Base-by-base conservation (phyloP, 106 monocot species). In the Iris macrosiphon region DNA sequence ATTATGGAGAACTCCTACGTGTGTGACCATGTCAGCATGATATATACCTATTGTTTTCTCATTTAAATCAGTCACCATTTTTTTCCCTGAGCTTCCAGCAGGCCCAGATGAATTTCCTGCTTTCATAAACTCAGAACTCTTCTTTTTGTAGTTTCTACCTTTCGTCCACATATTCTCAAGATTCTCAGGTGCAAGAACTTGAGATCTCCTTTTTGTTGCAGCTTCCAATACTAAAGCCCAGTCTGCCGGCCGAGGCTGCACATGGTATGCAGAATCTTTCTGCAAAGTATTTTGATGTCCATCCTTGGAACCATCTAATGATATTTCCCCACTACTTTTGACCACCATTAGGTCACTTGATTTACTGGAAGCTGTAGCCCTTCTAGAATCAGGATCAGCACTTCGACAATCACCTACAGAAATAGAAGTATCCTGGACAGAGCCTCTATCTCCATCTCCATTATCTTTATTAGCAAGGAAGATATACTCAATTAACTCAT, bases 101-200 rank as follows among this genome's bases (percentile, higher is more conserved):
- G 50, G 14, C 2, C 34, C 43, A 47, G 55, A 53, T 27, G 61
- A 32, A 38, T 33, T 10, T 11, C 56, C 72, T 38, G 59, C 56
- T 70, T 83, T 81, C 10, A 46, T 16, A 31, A 75, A 40, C 24
- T 68, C 60, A 14, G 65, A 76, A 57, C 54, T 67, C 49, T 87
- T 98, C 70, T 87, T 98, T 59, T 84, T 64, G 70, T 98, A 98
- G 70, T 98, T 86, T 80, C 83, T 86, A 53, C 98, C 98, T 81
- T 81, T 98, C 30, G 91, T 77, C 98, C 98, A 98, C 91, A 98
- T 75, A 53, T 91, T 87, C n/a, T 98, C 98, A 68, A 98, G 72
- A 83, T 98, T 98, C 60, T 98, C 98, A 65, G 98, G 91, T n/a
- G 86, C 80, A 59, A 98, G 83, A 67, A 98, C 83, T 70, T 91